Evolutionary conservation across 441 rosid genomes (phyloP), one percentile per base, ranked within the genome.

Genomic region (Erysimum pusillum): DNA sequence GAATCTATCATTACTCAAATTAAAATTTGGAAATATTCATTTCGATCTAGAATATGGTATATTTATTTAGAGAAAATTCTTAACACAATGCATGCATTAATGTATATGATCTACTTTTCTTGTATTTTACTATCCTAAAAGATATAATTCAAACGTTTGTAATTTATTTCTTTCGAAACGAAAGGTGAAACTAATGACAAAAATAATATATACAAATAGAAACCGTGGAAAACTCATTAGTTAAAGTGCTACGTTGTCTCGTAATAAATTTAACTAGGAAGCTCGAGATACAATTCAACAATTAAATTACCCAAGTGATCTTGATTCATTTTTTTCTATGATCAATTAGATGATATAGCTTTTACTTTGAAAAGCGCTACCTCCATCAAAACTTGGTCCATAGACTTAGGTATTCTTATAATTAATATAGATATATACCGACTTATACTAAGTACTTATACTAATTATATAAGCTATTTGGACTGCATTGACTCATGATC

Each of bases 401-500:
- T 59, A 78, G 77, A 58, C 62, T 73, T 51, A 51, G 52, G 31
- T 20, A 45, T 52, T 36, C 53, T 66, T 46, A 67, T 63, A 61
- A 53, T 73, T 60, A 38, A 52, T 53, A 60, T 46, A 71, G 31
- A 28, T 46, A 71, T 76, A 76, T 74, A 67, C 57, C 58, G 70
- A 77, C 34, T 45, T 65, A n/a, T n/a, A 49, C 48, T 56, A 49
- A 58, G 28, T 63, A 45, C 67, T 41, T 64, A 49, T 73, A 57
- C 49, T 65, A 71, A 71, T 42, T 59, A n/a, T 59, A 68, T 52
- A 58, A 48, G 18, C 83, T 80, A 74, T 65, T 79, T 79, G 49
- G 82, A 86, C 75, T 87, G 85, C 84, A 80, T 76, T 78, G 86
- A 89, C 46, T 84, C 90, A 67, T 86, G 83, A 83, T 91, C 97